phyloP scores from a whole-genome alignment of 1,284 basidiomycete species.

The Ustilago lituana region DNA sequence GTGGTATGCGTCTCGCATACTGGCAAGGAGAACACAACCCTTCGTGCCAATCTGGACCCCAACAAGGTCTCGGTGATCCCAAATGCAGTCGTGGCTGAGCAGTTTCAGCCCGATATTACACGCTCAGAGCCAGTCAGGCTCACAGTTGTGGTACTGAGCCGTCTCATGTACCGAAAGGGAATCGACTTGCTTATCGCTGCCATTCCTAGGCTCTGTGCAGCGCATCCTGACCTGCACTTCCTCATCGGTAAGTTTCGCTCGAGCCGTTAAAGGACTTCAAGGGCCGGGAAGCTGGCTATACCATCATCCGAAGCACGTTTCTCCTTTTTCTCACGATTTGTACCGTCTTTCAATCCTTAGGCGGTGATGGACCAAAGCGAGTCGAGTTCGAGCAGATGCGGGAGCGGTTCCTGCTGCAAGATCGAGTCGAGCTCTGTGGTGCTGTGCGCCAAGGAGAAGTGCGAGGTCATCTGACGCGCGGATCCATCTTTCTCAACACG shows the following conservation, averaged over 20 bases:
- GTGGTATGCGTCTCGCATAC: slow-evolving; percentile 98
- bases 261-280: too few relatives aligned
- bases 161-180: slow-evolving; percentile 96
- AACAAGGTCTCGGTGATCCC: slow-evolving; percentile 74
- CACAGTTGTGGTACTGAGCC: slow-evolving; percentile 90
- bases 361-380: slow-evolving; percentile 91
- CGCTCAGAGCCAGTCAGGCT: slow-evolving; percentile 66
- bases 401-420: slow-evolving; percentile 87
- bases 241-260: slow-evolving; percentile 77
- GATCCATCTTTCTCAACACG: slow-evolving; percentile 93
- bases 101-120: slow-evolving; percentile 76
- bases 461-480: slow-evolving; percentile 79
- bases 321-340: too few relatives aligned
- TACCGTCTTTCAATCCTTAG: too few relatives aligned
- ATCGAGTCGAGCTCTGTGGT: slow-evolving; percentile 88
- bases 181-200: slow-evolving; percentile 93
- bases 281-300: too few relatives aligned
- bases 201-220: slow-evolving; percentile 85
- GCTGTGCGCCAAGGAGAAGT: slow-evolving; percentile 83
- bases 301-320: too few relatives aligned
- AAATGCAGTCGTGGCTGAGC: slow-evolving; percentile 87
- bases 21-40: slow-evolving; percentile 87
- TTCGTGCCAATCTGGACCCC: slow-evolving; percentile 75
- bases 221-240: slow-evolving; percentile 85
- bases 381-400: slow-evolving; percentile 95